phyloP scores from a whole-genome alignment of 2,329 filamentous ascomycete species.

The Cladobotryum protrusum region DNA sequence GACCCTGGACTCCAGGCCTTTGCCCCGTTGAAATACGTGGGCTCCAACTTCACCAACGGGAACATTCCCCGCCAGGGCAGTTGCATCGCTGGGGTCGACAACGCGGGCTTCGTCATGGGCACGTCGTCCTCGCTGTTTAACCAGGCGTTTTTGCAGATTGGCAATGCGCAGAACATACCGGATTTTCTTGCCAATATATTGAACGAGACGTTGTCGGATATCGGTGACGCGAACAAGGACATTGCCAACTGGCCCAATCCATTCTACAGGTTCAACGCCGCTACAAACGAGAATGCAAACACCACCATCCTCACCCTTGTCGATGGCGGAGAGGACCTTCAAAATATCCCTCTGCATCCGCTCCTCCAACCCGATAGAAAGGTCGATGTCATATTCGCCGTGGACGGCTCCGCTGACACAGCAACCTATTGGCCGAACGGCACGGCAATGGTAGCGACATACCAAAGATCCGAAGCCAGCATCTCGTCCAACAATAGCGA shows the following conservation, averaged over 20 bases:
- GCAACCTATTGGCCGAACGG: constrained; percentile 68
- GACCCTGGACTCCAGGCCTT: constrained; percentile 69
- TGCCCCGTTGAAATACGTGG: constrained; percentile 62
- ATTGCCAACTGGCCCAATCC: constrained; percentile 75
- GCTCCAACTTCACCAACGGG: constrained; percentile 65
- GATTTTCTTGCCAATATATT: constrained; percentile 47
- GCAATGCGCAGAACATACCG: constrained; percentile 34
- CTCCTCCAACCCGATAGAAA: constrained; percentile 65
- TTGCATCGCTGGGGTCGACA: constrained; percentile 78
- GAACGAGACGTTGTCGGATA: constrained; percentile 40
- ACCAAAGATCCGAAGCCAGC: constrained; percentile 44
- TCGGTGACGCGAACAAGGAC: constrained; percentile 59
- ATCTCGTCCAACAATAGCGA: constrained; percentile 56
- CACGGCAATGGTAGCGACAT: constrained; percentile 66
- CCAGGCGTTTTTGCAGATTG: constrained; percentile 59
- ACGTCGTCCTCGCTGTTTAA: constrained; percentile 85
- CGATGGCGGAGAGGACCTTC: constrained; percentile 70
- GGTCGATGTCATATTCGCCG: constrained; percentile 75
- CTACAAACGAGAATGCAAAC: constrained; percentile 51
- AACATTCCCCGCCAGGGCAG: constrained; percentile 45
- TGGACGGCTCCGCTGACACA: constrained; percentile 73
- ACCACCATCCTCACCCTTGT: constrained; percentile 59
- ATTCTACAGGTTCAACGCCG: constrained; percentile 60
- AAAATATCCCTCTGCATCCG: constrained; percentile 75
- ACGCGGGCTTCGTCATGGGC: constrained; percentile 76